Base-by-base conservation (phyloP, 2,329 filamentous ascomycete genomes). In the Passalora sequoiae region DNA sequence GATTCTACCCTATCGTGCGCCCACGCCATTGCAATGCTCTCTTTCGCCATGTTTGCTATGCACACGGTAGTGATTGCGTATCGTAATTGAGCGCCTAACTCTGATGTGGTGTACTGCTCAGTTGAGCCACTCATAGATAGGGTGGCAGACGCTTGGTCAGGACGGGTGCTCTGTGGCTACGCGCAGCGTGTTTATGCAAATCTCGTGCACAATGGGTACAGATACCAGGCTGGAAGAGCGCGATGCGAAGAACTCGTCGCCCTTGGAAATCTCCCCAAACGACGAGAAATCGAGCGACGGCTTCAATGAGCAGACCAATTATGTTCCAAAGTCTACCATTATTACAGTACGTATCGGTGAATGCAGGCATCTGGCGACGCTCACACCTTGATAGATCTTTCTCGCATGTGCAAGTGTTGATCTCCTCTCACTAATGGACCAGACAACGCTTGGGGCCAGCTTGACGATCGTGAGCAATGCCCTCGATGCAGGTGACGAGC, bases 251-350 rank as follows among this genome's bases (percentile, higher is more conserved):
- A 27, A 44, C 7, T 6, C 7, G 19, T 44, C 33, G 6, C 40
- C 32, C 17, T 44, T 31, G 21, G 43, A 46, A 5, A 10, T 37
- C 27, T 40, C 36, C 36, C 24, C 13, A n/a, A 24, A 38, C 22
- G 39, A 46, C 15, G 48, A 42, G 32, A 49, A 30, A 20, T 12
- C 46, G 19, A 44, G 35, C 3, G 59, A 64, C 35, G 58, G 63
- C 16, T 76, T 77, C 60, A 77, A 74, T 30, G 74, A 77, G 50
- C 74, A 77, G 56, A 77, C 74, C 12, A 75, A 76, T 49, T 77
- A 76, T 63, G 73, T 77, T 2, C 71, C 74, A 4, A 67, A 55
- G 38, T 64, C 65, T 17, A 74, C 65, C 1, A 76, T 77, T 37
- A 70, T 77, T 50, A 76, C 68, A n/a, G 74, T 75, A 59, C 46